Evolutionary conservation across 495 filamentous ascomycete genomes (phyloP).

Genomic region (Neurospora sp.): DNA sequence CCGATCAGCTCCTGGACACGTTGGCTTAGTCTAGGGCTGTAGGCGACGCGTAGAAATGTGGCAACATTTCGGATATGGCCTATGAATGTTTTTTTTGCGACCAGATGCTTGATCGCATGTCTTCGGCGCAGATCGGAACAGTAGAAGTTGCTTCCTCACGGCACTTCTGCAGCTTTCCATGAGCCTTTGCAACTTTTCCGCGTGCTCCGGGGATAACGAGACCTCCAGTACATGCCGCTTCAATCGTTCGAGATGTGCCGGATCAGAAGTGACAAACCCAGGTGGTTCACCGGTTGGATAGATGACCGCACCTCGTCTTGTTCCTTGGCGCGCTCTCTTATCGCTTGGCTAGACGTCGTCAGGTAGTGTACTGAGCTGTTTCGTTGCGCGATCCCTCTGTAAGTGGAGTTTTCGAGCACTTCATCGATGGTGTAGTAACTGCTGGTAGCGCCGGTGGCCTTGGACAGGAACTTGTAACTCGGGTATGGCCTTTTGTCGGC

Average conservation of each 20-base stretch:
- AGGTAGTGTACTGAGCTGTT: background rate
- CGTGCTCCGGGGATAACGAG: background rate
- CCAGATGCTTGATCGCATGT: no score
- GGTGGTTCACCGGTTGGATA: background rate
- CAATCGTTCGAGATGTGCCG: background rate
- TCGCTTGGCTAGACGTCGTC: background rate
- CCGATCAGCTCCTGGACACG: background rate
- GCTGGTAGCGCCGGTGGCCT: background rate
- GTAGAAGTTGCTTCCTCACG: background rate
- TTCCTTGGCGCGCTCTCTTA: background rate
- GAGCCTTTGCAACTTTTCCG: background rate
- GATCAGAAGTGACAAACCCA: background rate
- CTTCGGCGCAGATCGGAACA: no score
- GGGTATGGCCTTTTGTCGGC: background rate
- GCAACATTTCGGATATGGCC: no score
- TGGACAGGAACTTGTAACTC: background rate
- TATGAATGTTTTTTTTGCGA: no score
- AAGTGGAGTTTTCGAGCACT: background rate
- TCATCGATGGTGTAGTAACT: background rate
- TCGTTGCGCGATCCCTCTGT: background rate
- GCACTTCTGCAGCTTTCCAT: background rate
- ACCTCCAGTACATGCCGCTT: background rate
- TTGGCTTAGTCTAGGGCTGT: background rate
- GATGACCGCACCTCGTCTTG: background rate
- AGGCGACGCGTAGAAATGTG: background rate